Percentiles rank a stretch among this genome's conserved stretches.
Evolutionary conservation across 257 asterid species (phyloP).

Genomic region (Nicotiana tabacum): DNA sequence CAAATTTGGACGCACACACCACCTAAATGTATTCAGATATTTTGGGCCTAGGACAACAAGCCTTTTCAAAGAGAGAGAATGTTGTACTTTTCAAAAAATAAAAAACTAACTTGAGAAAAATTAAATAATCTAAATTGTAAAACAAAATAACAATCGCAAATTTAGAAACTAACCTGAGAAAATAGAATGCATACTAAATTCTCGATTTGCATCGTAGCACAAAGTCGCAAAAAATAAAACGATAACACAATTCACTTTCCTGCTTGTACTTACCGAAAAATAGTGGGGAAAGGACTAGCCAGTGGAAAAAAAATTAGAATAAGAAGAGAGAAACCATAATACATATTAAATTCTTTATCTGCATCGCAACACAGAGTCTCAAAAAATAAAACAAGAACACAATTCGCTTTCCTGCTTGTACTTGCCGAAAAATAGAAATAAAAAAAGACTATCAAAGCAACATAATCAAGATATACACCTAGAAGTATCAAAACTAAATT

Average conservation of each 20-base stretch:
- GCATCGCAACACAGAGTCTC: not conserved
- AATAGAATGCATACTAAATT: not conserved
- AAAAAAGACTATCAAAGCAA: not conserved
- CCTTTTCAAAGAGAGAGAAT: too few relatives aligned
- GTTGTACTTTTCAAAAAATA: too few relatives aligned
- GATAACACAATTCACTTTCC: not conserved
- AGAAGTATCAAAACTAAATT: not conserved
- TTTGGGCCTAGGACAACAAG: too few relatives aligned
- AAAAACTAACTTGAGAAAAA: too few relatives aligned
- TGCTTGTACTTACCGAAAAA: not conserved
- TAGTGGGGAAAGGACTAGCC: not conserved
- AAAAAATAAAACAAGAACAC: not conserved
- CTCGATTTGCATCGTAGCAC: not conserved
- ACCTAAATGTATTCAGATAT: too few relatives aligned
- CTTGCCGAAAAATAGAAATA: not conserved
- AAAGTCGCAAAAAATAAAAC: not conserved
- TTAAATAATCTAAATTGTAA: too few relatives aligned
- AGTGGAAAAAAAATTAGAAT: too few relatives aligned
- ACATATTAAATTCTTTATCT: not conserved
- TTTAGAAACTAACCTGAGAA: not conserved
- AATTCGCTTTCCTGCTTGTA: not conserved
- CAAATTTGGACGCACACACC: too few relatives aligned
- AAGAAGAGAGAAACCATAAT: not conserved
- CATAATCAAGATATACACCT: not conserved
- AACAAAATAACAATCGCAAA: too few relatives aligned